A percentile compares a stretch with the other conserved stretches of the same genome.
These are phyloP conservation scores for Ogataea paradorogensis DNA, from an alignment of 805 yeast species.

Conservation along the genomic window DNA sequence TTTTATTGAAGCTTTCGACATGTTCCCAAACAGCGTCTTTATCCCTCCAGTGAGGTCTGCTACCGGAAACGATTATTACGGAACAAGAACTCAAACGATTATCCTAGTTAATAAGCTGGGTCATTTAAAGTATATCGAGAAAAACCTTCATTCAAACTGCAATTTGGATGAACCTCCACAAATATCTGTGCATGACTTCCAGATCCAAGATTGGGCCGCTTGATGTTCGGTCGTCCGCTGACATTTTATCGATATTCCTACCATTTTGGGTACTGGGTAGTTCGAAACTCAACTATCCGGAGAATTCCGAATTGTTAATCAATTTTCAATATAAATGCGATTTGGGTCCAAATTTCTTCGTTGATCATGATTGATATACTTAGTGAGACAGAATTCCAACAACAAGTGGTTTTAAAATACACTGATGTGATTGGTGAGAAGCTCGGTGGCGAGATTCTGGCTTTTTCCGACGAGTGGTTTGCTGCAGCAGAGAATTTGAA, in stretches of 20 bases:
- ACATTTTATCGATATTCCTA: conserved; percentile 12
- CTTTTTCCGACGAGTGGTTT: conserved; percentile 88
- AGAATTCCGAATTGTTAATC: conserved; percentile 10
- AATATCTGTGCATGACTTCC: conserved; percentile 15
- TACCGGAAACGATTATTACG: conserved; percentile 49
- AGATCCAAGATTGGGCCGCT: conserved; percentile 17
- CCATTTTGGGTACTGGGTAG: conserved; percentile 11
- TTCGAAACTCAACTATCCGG: conserved; percentile 9
- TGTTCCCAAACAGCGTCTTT: conserved; percentile 58
- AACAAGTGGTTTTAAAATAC: conserved; percentile 47
- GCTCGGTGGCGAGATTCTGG: conserved; percentile 72
- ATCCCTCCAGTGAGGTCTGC: conserved; percentile 59
- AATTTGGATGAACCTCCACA: conserved; percentile 25
- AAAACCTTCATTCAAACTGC: conserved; percentile 53
- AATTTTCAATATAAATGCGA: not conserved
- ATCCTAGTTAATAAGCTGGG: conserved; percentile 54
- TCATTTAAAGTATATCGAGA: conserved; percentile 57
- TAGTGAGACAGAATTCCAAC: conserved; percentile 41
- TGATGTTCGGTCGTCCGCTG: not conserved
- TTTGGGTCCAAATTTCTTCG: not conserved
- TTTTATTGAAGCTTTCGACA: conserved; percentile 34
- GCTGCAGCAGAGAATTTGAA: conserved; percentile 88
- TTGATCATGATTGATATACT: conserved; percentile 16
- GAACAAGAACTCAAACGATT: conserved; percentile 86
- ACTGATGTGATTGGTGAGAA: conserved; percentile 80